Evolutionary conservation across 2,329 filamentous ascomycete species (phyloP).

Genomic region (Cordyceps farinosa): DNA sequence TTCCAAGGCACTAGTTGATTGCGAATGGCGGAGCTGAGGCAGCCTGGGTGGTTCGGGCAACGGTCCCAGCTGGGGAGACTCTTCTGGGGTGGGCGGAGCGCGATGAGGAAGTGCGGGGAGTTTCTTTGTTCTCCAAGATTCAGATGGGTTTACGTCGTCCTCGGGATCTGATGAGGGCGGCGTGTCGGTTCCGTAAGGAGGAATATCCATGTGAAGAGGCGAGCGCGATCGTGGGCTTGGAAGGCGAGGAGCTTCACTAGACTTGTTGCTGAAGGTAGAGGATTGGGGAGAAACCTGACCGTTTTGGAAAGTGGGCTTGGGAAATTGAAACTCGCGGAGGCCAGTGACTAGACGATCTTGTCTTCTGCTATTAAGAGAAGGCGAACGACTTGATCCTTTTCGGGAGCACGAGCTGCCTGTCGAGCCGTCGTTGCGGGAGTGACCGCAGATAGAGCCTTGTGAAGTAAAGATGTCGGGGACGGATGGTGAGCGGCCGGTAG

Average conservation of each 20-base stretch:
- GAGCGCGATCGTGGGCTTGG: constrained; percentile 27
- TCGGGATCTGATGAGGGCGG: constrained; percentile 34
- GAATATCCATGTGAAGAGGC: constrained; percentile 23
- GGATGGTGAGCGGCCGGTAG: constrained; percentile 26
- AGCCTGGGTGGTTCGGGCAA: constrained; percentile 22
- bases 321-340: constrained; percentile 37
- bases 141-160: constrained; percentile 25
- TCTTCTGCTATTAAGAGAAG: constrained; percentile 26
- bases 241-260: constrained; percentile 24
- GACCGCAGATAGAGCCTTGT: constrained; percentile 12
- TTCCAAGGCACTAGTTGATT: constrained; percentile 29
- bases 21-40: constrained; percentile 25
- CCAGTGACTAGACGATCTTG: constrained; percentile 27
- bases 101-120: constrained; percentile 27
- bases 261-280: constrained; percentile 23
- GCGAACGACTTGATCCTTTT: constrained; percentile 25
- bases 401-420: constrained; percentile 18
- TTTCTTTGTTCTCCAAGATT: constrained; percentile 25
- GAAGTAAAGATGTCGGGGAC: constrained; percentile 13
- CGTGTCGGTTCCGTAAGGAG: constrained; percentile 28
- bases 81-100: constrained; percentile 31
- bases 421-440: constrained; percentile 18
- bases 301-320: constrained; percentile 31
- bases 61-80: constrained; percentile 35
- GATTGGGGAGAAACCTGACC: constrained; percentile 26